Percentiles rank a stretch among this genome's conserved stretches.
phyloP scores from a whole-genome alignment of 768 basidiomycete genomes.

The Tylopilus sp. region DNA sequence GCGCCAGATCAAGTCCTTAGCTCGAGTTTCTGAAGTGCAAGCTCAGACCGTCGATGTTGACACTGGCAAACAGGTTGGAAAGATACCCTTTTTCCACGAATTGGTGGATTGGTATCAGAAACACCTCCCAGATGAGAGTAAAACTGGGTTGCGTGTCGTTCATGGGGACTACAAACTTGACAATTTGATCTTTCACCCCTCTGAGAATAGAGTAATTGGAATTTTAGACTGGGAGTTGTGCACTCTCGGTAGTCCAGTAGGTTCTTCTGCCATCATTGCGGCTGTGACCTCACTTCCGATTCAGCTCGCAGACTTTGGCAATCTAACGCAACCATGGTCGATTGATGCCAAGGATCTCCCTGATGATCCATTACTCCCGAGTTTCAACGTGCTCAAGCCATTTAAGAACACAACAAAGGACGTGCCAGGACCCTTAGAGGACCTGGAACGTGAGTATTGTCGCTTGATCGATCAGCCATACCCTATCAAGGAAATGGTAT shows the following conservation, averaged over 20 bases:
- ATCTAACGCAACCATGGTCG: slow-evolving; percentile 84
- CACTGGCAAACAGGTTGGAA: slow-evolving; percentile 53
- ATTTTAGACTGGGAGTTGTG: slow-evolving; percentile 98
- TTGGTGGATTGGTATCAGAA: slow-evolving; percentile 72
- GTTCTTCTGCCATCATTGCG: slow-evolving; percentile 23
- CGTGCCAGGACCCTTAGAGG: slow-evolving; percentile 63
- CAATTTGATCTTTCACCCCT: slow-evolving; percentile 92
- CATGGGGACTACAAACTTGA: slow-evolving; percentile 99
- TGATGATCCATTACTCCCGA: slow-evolving; percentile 10
- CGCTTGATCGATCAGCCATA: slow-evolving; percentile 59
- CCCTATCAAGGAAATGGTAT: slow-evolving; percentile 76
- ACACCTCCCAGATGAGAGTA: slow-evolving; percentile 74
- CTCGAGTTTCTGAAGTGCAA: slow-evolving; percentile 77
- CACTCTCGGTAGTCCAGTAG: slow-evolving; percentile 86
- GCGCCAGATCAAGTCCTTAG: slow-evolving; percentile 88
- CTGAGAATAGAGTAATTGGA: slow-evolving; percentile 88
- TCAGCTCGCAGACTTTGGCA: slow-evolving; percentile 84
- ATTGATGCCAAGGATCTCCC: slow-evolving; percentile 45
- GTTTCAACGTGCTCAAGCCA: slow-evolving; percentile 39
- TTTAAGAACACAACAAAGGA: slow-evolving; percentile 60
- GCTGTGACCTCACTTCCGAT: neutral
- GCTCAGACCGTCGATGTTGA: slow-evolving; percentile 65
- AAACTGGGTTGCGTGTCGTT: slow-evolving; percentile 78
- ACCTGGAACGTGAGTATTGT: slow-evolving; percentile 82
- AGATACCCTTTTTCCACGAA: slow-evolving; percentile 72